These are phyloP conservation scores for Smallanthus sonchifolius DNA, from an alignment of 129 eudicot species.

Conservation along the genomic window DNA sequence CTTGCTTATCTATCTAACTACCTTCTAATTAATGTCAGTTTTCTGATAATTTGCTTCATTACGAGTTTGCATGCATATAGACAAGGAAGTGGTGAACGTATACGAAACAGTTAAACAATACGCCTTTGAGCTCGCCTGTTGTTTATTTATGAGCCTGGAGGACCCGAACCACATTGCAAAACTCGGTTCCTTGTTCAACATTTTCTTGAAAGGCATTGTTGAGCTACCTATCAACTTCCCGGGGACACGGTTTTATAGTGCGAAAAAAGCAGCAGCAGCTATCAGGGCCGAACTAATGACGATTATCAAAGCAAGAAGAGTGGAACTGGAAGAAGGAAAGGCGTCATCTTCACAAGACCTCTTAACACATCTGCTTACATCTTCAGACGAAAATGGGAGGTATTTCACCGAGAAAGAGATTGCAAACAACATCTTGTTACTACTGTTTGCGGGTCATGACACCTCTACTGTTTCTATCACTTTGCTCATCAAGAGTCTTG, in stretches of 20 bases:
- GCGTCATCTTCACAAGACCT: conserved; percentile 8
- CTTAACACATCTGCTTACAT: conserved; percentile 6
- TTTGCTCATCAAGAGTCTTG: conserved; percentile 12
- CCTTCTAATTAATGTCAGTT: no score
- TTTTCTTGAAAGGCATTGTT: conserved; percentile 16
- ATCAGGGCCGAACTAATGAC: conserved; percentile 1
- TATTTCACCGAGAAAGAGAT: conserved; percentile 5
- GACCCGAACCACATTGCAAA: conserved; percentile 10
- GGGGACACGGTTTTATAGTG: conserved; percentile 8
- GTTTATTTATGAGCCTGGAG: conserved; percentile 19
- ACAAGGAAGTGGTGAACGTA: conserved; percentile 15
- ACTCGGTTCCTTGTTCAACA: conserved; percentile 8
- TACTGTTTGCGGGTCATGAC: conserved; percentile 24
- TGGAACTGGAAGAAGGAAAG: not conserved
- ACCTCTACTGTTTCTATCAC: conserved; percentile 20
- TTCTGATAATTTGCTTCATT: no score
- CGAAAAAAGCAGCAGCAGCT: conserved; percentile 3
- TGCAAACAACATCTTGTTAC: conserved; percentile 15
- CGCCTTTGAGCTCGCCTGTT: conserved; percentile 15
- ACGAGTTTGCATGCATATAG: not conserved
- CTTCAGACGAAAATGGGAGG: conserved; percentile 10
- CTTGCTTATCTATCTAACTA: no score
- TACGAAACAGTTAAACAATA: not conserved
- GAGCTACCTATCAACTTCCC: conserved; percentile 17
- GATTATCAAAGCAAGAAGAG: conserved; percentile 15